Conservation (phyloP, 106 monocot species). For the Triglochin maritima region DNA sequence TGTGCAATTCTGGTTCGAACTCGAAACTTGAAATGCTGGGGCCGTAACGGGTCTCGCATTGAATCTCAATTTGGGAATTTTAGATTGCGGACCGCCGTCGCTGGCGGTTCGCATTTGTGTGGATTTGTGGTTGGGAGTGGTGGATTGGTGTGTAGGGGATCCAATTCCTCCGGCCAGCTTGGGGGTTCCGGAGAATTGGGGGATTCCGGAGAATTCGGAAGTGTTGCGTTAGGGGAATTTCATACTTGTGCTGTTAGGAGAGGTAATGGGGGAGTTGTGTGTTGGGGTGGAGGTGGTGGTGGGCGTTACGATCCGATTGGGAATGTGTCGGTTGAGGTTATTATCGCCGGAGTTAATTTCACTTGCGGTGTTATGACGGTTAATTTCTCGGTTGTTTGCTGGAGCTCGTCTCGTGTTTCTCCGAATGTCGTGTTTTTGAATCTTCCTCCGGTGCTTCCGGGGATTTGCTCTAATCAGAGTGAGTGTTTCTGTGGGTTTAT, state of each 20-base stretch:
- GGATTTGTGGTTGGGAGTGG: too few species aligned
- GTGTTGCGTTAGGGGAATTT: conserved; percentile 38
- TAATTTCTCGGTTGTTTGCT: conserved; percentile 65
- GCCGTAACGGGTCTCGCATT: too few species aligned
- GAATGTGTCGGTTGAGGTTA: conserved; percentile 25
- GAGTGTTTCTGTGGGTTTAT: conserved; percentile 14
- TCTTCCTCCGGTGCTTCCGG: conserved; percentile 52
- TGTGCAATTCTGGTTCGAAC: too few species aligned
- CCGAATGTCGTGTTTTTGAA: conserved; percentile 10
- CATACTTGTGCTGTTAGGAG: conserved; percentile 56
- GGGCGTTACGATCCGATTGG: conserved; percentile 7
- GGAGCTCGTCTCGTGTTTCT: conserved; percentile 23
- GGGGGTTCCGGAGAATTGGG: conserved; percentile 5
- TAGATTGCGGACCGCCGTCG: neutral
- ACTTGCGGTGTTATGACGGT: conserved; percentile 52
- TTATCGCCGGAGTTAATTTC: conserved; percentile 63
- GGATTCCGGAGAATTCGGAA: conserved; percentile 5
- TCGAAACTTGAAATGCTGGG: too few species aligned
- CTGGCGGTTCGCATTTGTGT: too few species aligned
- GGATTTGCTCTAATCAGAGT: conserved; percentile 27
- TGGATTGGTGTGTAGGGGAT: too few species aligned
- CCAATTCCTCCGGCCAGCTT: neutral
- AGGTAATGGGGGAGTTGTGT: conserved; percentile 37
- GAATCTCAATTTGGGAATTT: neutral
- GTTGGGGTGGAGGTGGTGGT: conserved; percentile 46